A percentile compares a stretch with the other conserved stretches of the same genome.
Conservation (phyloP, 2,329 filamentous ascomycete genomes). For the Nigrospora sphaerica region DNA sequence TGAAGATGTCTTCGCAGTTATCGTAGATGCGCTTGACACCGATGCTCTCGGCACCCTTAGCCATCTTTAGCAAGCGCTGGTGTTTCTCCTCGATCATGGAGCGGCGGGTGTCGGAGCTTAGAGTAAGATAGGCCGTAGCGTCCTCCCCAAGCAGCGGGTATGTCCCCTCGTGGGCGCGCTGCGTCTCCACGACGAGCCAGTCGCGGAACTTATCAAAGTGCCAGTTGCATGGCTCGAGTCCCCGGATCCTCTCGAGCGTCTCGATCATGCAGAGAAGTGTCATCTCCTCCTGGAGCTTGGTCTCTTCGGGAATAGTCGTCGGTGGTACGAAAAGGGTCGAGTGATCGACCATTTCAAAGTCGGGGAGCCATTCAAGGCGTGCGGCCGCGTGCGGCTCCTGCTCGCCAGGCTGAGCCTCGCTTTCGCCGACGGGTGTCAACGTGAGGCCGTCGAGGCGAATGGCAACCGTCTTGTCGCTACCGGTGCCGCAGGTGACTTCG, state of each 20-base stretch:
- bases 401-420: neutral
- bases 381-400: neutral
- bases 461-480: neutral
- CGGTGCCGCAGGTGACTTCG: too few species aligned
- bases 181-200: too few species aligned
- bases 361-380: neutral
- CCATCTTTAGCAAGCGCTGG: too few species aligned
- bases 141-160: too few species aligned
- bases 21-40: too few species aligned
- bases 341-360: neutral
- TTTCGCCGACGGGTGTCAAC: neutral
- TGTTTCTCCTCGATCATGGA: too few species aligned
- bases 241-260: neutral
- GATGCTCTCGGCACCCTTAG: too few species aligned
- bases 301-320: neutral
- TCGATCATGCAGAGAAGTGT: neutral
- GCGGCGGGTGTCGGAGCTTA: too few species aligned
- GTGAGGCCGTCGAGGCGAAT: neutral
- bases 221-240: neutral
- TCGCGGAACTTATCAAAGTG: too few species aligned
- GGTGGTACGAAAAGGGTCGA: neutral
- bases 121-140: too few species aligned
- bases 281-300: neutral
- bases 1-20: constrained; percentile 9
- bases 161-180: too few species aligned